These are phyloP conservation scores for Arachnopeziza araneosa DNA, from an alignment of 2,329 filamentous ascomycete species.

Conservation along the genomic window DNA sequence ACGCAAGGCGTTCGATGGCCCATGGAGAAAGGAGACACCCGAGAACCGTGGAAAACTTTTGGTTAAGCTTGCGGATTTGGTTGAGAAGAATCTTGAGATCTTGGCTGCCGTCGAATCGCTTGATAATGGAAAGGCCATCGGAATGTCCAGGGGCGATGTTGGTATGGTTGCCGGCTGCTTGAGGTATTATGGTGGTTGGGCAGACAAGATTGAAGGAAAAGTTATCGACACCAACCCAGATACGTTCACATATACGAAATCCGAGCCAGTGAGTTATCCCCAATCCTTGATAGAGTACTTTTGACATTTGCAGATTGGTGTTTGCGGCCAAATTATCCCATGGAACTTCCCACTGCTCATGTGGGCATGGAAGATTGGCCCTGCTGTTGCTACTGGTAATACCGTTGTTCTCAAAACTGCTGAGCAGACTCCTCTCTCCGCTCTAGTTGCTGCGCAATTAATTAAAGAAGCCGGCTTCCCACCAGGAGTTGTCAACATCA, in stretches of 20 bases:
- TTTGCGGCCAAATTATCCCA: conserved; percentile 68
- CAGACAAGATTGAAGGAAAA: conserved; percentile 67
- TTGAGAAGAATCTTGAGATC: conserved; percentile 70
- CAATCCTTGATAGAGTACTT: background rate
- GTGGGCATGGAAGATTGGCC: conserved; percentile 62
- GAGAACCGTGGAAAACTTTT: conserved; percentile 65
- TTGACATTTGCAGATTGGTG: conserved; percentile 42
- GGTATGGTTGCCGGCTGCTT: conserved; percentile 61
- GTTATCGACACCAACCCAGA: conserved; percentile 60
- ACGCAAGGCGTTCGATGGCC: conserved; percentile 75
- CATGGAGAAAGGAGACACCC: conserved; percentile 64
- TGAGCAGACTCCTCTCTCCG: conserved; percentile 56
- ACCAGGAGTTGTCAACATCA: conserved; percentile 58
- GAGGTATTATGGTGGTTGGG: conserved; percentile 76
- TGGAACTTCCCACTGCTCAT: conserved; percentile 68
- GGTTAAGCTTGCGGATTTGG: conserved; percentile 71
- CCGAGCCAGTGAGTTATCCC: conserved; percentile 49
- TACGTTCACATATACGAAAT: conserved; percentile 63
- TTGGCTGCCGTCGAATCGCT: conserved; percentile 80
- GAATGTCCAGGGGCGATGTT: conserved; percentile 71
- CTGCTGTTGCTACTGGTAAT: conserved; percentile 55
- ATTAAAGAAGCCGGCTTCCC: conserved; percentile 61
- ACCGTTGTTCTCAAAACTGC: conserved; percentile 55
- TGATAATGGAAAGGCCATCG: conserved; percentile 81
- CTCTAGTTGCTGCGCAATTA: conserved; percentile 46